phyloP scores from a whole-genome alignment of 176 grass and related monocot genomes.

The bread wheat (Triticum aestivum) region IWGSC_CS_RefSeq_v2.1 NC_057803.1:730599054-730599553 shows the following conservation, averaged over 20 bases:
- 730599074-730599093: slow-evolving; percentile 6
- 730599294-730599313: slow-evolving; percentile 48
- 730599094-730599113: slow-evolving; percentile 4
- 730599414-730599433: slow-evolving; percentile 27
- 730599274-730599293: neutral
- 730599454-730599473: neutral
- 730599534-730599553: slow-evolving; percentile 93
- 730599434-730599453: slow-evolving; percentile 50
- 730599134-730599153: slow-evolving; percentile 20
- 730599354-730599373: slow-evolving; percentile 96
- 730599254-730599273: slow-evolving; percentile 20
- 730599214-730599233: neutral
- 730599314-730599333: slow-evolving; percentile 76
- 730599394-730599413: slow-evolving; percentile 73
- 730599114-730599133: slow-evolving; percentile 26
- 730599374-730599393: slow-evolving; percentile 83
- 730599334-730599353: slow-evolving; percentile 85
- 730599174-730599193: slow-evolving; percentile 15
- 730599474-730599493: neutral
- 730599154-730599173: slow-evolving; percentile 35
- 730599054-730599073: neutral
- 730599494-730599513: slow-evolving; percentile 25
- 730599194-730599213: neutral
- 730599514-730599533: slow-evolving; percentile 47
- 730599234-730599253: slow-evolving; percentile 25